These are phyloP conservation scores for Botrytis medusae DNA, from an alignment of 2,329 filamentous ascomycete species.

Conservation along the genomic window DNA sequence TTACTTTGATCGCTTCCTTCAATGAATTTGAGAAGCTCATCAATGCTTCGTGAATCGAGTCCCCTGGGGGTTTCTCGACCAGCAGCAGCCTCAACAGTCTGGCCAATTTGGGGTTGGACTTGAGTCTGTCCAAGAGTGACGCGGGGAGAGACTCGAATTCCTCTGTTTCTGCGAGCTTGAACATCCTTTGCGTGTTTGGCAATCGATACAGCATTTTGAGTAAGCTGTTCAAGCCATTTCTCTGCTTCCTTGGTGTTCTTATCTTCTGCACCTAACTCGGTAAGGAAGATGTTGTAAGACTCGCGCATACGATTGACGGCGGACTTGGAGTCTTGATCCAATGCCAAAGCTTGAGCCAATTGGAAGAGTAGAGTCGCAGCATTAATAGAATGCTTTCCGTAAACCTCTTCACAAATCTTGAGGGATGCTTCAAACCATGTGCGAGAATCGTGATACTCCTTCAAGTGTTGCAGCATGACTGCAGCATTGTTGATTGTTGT, in stretches of 20 bases:
- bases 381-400: conserved; percentile 86
- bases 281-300: conserved; percentile 92
- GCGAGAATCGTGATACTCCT: conserved; percentile 91
- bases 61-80: conserved; percentile 40
- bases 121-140: conserved; percentile 55
- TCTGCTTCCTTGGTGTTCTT: conserved; percentile 98
- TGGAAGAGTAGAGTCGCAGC: conserved; percentile 96
- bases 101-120: conserved; percentile 62
- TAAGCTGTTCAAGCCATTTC: conserved; percentile 93
- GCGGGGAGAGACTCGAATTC: conserved; percentile 65
- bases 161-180: conserved; percentile 70
- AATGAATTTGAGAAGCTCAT: conserved; percentile 92
- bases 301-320: conserved; percentile 94
- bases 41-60: conserved; percentile 80
- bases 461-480: conserved; percentile 95
- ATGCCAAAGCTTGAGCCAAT: conserved; percentile 87
- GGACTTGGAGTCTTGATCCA: conserved; percentile 92
- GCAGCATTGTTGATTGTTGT: conserved; percentile 98
- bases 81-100: conserved; percentile 50
- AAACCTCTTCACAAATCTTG: conserved; percentile 82
- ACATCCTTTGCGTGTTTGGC: conserved; percentile 91
- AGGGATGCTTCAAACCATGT: conserved; percentile 96
- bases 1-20: conserved; percentile 66
- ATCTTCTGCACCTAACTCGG: conserved; percentile 82
- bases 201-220: conserved; percentile 90